These are phyloP conservation scores for Pseudonitzschia multiseries DNA, from an alignment of 108 stramenopile genomes.

Conservation along the genomic window DNA sequence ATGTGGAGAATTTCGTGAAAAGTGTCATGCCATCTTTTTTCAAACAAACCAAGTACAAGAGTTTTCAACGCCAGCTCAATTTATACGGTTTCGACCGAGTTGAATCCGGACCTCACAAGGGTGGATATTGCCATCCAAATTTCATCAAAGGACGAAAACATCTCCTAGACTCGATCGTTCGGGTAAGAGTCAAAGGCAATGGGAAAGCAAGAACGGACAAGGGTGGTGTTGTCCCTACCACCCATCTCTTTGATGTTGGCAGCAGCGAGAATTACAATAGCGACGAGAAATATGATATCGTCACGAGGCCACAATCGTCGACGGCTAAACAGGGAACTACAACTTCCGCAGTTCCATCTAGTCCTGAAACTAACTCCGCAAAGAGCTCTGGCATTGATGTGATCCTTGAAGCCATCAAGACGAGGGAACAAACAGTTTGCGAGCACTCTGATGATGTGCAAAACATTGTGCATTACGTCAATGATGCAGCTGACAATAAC, in stretches of 20 bases:
- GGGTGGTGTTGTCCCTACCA: constrained; percentile 23
- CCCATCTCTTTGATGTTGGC: background rate
- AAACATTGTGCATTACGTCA: background rate
- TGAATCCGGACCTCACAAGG: constrained; percentile 47
- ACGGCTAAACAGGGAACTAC: background rate
- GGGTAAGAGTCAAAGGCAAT: constrained; percentile 33
- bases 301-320: background rate
- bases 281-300: background rate
- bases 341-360: background rate
- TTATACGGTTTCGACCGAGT: constrained; percentile 31
- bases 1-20: constrained; percentile 52
- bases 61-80: constrained; percentile 56
- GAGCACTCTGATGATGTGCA: background rate
- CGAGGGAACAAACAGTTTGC: background rate
- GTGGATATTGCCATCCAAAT: constrained; percentile 34
- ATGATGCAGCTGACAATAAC: background rate
- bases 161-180: constrained; percentile 23
- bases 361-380: background rate
- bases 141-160: constrained; percentile 31
- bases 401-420: constrained; percentile 12
- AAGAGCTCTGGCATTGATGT: constrained; percentile 1
- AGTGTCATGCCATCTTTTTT: constrained; percentile 55
- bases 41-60: constrained; percentile 54
- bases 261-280: background rate
- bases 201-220: constrained; percentile 45